Conservation (phyloP, 345 rosid species). For the Eucalyptus regnans region DNA sequence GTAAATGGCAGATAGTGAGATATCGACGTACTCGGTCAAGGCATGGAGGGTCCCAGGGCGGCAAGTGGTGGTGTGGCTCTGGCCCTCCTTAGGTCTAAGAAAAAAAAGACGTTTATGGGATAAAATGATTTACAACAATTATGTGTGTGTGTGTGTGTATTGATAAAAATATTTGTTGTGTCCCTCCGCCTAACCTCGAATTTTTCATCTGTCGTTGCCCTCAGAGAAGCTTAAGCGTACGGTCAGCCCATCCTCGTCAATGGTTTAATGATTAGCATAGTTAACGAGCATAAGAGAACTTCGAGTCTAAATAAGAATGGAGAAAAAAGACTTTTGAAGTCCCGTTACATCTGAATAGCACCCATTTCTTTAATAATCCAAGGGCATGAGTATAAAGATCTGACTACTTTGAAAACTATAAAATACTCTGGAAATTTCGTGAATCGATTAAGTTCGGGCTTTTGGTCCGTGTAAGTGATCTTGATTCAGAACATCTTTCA, state of each 20-base stretch:
- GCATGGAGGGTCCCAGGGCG: background rate
- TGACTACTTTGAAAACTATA: background rate
- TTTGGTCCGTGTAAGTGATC: rapidly evolving
- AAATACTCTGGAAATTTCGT: background rate
- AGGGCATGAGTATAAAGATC: background rate
- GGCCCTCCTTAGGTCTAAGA: background rate
- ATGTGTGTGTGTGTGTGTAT: background rate
- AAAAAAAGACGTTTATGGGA: background rate
- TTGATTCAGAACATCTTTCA: background rate
- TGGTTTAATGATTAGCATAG: background rate
- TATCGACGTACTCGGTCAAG: background rate
- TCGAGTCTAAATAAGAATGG: background rate
- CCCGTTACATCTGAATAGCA: background rate
- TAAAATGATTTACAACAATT: background rate
- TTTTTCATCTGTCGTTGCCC: background rate
- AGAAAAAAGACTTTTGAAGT: background rate
- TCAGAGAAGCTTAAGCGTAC: background rate
- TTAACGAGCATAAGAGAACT: background rate
- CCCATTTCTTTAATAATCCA: background rate
- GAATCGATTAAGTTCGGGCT: background rate
- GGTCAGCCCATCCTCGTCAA: background rate
- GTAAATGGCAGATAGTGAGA: background rate
- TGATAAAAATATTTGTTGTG: background rate
- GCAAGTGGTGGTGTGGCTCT: background rate
- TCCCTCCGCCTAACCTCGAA: background rate